A percentile compares a stretch with the other conserved stretches of the same genome.
Conservation (phyloP, 495 filamentous ascomycete genomes). For the Penicillium soppii region DNA sequence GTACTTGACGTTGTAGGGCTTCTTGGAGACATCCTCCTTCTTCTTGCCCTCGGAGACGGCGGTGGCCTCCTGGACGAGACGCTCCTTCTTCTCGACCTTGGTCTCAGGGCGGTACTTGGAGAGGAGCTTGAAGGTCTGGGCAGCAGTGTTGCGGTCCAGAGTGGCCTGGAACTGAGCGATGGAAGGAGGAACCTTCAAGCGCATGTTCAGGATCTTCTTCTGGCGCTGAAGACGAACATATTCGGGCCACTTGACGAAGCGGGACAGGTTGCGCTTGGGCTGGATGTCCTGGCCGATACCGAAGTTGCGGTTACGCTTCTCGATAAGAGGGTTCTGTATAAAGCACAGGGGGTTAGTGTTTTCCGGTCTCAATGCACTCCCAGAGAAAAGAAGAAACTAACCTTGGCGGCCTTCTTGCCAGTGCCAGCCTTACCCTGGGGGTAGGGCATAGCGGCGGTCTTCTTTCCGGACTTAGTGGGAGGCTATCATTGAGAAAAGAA, state of each 20-base stretch:
- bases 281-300: constrained; percentile 99
- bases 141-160: constrained; percentile 97
- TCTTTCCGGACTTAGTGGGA: constrained; percentile 87
- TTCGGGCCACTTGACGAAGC: constrained; percentile 99
- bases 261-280: constrained; percentile 92
- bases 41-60: constrained; percentile 98
- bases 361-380: constrained; percentile 12
- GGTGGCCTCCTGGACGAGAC: constrained; percentile 94
- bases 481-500: constrained; percentile 99
- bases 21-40: constrained; percentile 99
- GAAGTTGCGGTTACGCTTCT: constrained; percentile 96
- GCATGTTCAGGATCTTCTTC: constrained; percentile 98
- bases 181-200: constrained; percentile 96
- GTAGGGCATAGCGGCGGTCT: constrained; percentile 93
- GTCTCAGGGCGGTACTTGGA: constrained; percentile 99
- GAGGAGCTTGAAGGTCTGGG: constrained; percentile 96
- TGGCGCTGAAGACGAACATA: constrained; percentile 99
- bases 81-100: constrained; percentile 99
- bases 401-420: constrained; percentile 94
- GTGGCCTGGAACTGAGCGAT: constrained; percentile 97
- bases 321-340: constrained; percentile 94
- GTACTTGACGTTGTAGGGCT: constrained; percentile 99
- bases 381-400: constrained; percentile 46
- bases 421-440: constrained; percentile 85
- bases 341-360: constrained; percentile 12